phyloP scores from a whole-genome alignment of 768 basidiomycete species.

The Vararia minispora region DNA sequence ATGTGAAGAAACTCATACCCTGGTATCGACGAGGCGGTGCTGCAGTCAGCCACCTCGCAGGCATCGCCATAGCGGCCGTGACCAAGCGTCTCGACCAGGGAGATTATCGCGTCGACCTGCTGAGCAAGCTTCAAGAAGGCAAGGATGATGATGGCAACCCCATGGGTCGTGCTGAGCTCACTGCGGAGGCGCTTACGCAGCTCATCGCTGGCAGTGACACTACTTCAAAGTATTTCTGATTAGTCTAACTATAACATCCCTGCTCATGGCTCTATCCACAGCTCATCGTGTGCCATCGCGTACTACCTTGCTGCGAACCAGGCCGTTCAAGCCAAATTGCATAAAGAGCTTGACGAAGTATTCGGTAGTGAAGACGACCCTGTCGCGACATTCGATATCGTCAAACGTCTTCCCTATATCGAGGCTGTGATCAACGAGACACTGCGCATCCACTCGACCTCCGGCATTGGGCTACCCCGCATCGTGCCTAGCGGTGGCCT shows the following conservation, averaged over 20 bases:
- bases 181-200: slow-evolving; percentile 79
- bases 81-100: slow-evolving; percentile 58
- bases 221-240: slow-evolving; percentile 66
- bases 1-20: slow-evolving; percentile 21
- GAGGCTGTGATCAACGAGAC: slow-evolving; percentile 84
- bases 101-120: slow-evolving; percentile 66
- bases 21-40: slow-evolving; percentile 25
- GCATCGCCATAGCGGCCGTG: slow-evolving; percentile 29
- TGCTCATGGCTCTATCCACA: slow-evolving; percentile 18
- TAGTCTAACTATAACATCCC: neutral
- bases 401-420: slow-evolving; percentile 69
- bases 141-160: slow-evolving; percentile 72
- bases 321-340: slow-evolving; percentile 54
- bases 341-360: slow-evolving; percentile 58
- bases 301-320: slow-evolving; percentile 72
- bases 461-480: slow-evolving; percentile 74
- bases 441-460: slow-evolving; percentile 77
- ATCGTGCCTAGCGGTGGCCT: slow-evolving; percentile 67
- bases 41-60: slow-evolving; percentile 25
- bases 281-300: slow-evolving; percentile 83
- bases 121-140: slow-evolving; percentile 70
- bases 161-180: slow-evolving; percentile 75
- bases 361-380: slow-evolving; percentile 50
- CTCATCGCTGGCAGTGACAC: slow-evolving; percentile 88
- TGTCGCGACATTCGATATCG: slow-evolving; percentile 51